phyloP scores from a whole-genome alignment of 2,329 filamentous ascomycete genomes.

The Ophiocordyceps camponoti-rufipedis region DNA sequence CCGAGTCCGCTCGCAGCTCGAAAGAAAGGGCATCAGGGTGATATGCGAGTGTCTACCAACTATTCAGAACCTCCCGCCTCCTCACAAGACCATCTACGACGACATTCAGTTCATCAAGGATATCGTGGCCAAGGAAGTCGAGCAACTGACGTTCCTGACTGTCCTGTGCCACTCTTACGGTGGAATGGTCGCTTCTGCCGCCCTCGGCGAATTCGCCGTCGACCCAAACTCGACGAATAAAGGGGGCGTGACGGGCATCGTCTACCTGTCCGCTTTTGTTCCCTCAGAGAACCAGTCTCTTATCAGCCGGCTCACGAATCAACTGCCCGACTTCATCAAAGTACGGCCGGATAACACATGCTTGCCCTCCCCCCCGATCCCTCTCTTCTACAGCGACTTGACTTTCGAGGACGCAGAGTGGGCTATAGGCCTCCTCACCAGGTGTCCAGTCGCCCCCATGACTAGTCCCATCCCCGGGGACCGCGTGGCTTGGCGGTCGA shows the following conservation, averaged over 20 bases:
- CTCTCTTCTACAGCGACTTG: background rate
- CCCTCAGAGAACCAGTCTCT: background rate
- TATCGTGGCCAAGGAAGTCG: constrained; percentile 1
- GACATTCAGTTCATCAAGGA: constrained; percentile 3
- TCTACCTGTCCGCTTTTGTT: background rate
- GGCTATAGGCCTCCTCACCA: background rate
- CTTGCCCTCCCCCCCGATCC: background rate
- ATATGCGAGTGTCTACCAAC: constrained; percentile 5
- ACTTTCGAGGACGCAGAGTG: background rate
- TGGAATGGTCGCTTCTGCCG: constrained; percentile 1
- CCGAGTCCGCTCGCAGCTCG: constrained; percentile 2
- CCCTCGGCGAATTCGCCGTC: constrained; percentile 1
- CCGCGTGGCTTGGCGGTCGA: background rate
- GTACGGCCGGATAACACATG: background rate
- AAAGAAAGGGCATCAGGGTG: constrained; percentile 2
- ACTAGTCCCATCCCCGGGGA: background rate
- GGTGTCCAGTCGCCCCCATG: background rate
- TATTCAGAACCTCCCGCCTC: constrained; percentile 4
- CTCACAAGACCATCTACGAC: constrained; percentile 5
- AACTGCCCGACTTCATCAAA: background rate
- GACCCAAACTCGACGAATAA: background rate
- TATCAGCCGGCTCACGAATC: background rate
- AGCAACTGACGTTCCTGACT: background rate
- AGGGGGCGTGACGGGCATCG: background rate
- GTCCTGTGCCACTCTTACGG: constrained; percentile 2